phyloP scores from a whole-genome alignment of 129 eudicot genomes.

The Centella asiatica region DNA sequence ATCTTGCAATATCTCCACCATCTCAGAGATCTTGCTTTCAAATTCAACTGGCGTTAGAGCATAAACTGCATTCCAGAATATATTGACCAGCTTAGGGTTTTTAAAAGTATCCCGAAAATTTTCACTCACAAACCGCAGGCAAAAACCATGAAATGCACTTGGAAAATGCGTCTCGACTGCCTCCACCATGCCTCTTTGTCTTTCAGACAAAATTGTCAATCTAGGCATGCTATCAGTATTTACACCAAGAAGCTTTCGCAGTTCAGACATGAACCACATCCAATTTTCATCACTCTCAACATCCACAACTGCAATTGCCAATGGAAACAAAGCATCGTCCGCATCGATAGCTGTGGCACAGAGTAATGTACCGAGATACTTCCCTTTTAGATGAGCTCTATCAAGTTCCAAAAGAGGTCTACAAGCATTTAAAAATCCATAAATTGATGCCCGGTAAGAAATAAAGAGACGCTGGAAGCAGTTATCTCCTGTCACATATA shows the following conservation, averaged over 20 bases:
- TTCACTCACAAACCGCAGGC: slow-evolving; percentile 79
- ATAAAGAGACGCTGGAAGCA: slow-evolving; percentile 83
- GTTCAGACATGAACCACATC: slow-evolving; percentile 99
- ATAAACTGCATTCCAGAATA: slow-evolving; percentile 94
- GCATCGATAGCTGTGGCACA: slow-evolving; percentile 94
- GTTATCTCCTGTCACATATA: slow-evolving; percentile 68
- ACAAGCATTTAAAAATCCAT: slow-evolving; percentile 87
- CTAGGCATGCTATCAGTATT: slow-evolving; percentile 94
- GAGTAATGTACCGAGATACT: slow-evolving; percentile 70
- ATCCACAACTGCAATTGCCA: slow-evolving; percentile 88
- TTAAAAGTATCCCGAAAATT: slow-evolving; percentile 91
- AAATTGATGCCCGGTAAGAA: slow-evolving; percentile 75
- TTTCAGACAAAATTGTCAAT: slow-evolving; percentile 79
- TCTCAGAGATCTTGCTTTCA: slow-evolving; percentile 74
- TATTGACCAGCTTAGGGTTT: slow-evolving; percentile 82
- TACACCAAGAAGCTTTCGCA: slow-evolving; percentile 88
- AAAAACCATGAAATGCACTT: slow-evolving; percentile 82
- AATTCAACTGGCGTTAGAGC: slow-evolving; percentile 83
- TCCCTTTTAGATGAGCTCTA: slow-evolving; percentile 80
- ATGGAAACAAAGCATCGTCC: slow-evolving; percentile 75
- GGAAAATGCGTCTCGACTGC: slow-evolving; percentile 95
- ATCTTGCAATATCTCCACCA: slow-evolving; percentile 72
- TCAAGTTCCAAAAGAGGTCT: slow-evolving; percentile 90
- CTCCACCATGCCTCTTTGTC: slow-evolving; percentile 77
- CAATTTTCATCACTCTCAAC: slow-evolving; percentile 86